Conservation (phyloP, 2,329 filamentous ascomycete genomes). For the Fusarium poae region DNA sequence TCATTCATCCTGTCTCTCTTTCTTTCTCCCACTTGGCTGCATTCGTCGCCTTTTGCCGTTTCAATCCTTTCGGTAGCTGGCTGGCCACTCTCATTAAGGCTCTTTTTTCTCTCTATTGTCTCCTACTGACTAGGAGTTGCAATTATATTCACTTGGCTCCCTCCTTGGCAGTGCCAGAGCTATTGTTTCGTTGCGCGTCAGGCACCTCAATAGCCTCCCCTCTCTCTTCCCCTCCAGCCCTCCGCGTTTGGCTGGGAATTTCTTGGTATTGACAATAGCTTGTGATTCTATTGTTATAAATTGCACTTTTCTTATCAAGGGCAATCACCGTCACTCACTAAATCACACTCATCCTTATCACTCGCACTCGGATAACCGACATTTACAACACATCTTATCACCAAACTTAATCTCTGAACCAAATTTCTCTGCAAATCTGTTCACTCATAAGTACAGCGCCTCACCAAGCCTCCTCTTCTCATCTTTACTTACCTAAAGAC, state of each 20-base stretch:
- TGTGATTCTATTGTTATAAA: conserved; percentile 35
- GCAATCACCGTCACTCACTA: conserved; percentile 1
- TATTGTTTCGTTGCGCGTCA: conserved; percentile 16
- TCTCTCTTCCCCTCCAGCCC: conserved; percentile 16
- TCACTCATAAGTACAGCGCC: background rate
- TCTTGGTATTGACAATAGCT: conserved; percentile 36
- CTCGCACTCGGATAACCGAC: background rate
- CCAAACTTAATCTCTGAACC: background rate
- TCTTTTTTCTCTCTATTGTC: conserved; percentile 14
- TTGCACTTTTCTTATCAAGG: background rate
- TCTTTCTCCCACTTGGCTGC: conserved; percentile 27
- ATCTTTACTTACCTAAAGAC: conserved; percentile 11
- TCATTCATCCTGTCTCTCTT: conserved; percentile 8
- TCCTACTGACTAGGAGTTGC: conserved; percentile 32
- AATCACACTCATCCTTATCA: background rate
- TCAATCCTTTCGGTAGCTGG: conserved; percentile 54
- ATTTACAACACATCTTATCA: conserved; percentile 23
- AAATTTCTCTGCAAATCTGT: background rate
- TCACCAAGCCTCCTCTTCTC: background rate
- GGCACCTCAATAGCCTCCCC: conserved; percentile 28
- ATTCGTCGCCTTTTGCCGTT: conserved; percentile 44
- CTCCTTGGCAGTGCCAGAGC: conserved; percentile 40
- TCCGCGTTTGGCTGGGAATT: conserved; percentile 34
- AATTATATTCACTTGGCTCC: conserved; percentile 29
- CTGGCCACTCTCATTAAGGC: conserved; percentile 35